Conservation (phyloP, 2,329 filamentous ascomycete genomes). For the Talaromyces rugulosus region DNA sequence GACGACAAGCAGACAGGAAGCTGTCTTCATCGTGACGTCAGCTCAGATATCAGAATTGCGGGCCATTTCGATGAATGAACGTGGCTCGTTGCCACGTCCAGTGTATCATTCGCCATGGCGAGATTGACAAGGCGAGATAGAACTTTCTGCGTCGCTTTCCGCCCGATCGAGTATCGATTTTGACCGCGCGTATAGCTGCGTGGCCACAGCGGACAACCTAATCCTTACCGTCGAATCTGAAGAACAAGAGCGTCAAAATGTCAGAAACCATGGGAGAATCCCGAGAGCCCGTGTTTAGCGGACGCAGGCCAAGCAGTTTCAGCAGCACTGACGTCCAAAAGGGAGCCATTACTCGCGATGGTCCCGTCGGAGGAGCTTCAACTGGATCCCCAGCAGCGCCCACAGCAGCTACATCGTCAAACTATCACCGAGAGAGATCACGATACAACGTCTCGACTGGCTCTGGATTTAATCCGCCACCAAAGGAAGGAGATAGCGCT, state of each 20-base stretch:
- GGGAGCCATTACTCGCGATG: constrained; percentile 1
- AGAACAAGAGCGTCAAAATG: constrained; percentile 20
- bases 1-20: background rate
- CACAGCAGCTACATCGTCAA: constrained; percentile 14
- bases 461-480: constrained; percentile 15
- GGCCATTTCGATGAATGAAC: background rate
- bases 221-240: background rate
- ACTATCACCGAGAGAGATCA: constrained; percentile 9
- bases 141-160: background rate
- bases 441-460: constrained; percentile 23
- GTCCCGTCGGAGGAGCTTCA: constrained; percentile 22
- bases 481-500: background rate
- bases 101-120: background rate
- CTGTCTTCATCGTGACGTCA: background rate
- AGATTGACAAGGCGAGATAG: background rate
- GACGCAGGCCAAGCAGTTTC: background rate
- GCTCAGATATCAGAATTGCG: background rate
- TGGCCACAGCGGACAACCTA: background rate
- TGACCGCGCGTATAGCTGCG: background rate
- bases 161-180: background rate
- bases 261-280: constrained; percentile 10
- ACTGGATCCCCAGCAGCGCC: constrained; percentile 25
- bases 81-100: background rate
- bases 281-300: background rate
- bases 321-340: background rate